Evolutionary conservation across 805 yeast genomes (phyloP).

Genomic region (Zygosaccharomyces pseudorouxii): DNA sequence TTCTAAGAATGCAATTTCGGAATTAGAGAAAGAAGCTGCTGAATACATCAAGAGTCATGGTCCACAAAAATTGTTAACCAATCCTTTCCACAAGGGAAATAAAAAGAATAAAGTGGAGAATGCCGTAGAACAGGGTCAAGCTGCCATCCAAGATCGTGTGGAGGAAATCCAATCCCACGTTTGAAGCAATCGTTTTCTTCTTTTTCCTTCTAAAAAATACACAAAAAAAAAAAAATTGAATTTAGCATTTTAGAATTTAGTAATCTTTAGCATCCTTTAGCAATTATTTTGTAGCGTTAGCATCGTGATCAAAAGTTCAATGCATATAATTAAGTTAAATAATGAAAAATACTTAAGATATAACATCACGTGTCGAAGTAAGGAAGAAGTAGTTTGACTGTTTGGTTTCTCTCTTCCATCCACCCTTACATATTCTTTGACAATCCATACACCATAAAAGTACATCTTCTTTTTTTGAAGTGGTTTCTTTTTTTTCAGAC

Average conservation of each 20-base stretch:
- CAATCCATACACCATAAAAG: background rate
- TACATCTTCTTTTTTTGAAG: background rate
- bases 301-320: background rate
- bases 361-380: background rate
- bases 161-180: conserved; percentile 11
- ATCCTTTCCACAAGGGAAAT: conserved; percentile 1
- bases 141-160: conserved; percentile 10
- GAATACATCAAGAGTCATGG: conserved; percentile 15
- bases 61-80: conserved; percentile 11
- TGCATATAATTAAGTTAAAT: conserved; percentile 3
- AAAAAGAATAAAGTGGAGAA: background rate
- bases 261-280: background rate
- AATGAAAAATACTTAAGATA: background rate
- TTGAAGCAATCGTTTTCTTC: background rate
- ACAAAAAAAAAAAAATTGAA: conserved; percentile 1
- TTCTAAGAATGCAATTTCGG: conserved; percentile 31
- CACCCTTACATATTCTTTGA: background rate
- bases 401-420: background rate
- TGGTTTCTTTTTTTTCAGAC: background rate
- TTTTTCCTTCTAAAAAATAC: background rate
- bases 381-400: background rate
- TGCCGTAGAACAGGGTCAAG: background rate
- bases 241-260: background rate
- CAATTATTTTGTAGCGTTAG: background rate
- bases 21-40: conserved; percentile 32